Conservation (phyloP, 1,284 basidiomycete genomes). For the Trametes sp. region DNA sequence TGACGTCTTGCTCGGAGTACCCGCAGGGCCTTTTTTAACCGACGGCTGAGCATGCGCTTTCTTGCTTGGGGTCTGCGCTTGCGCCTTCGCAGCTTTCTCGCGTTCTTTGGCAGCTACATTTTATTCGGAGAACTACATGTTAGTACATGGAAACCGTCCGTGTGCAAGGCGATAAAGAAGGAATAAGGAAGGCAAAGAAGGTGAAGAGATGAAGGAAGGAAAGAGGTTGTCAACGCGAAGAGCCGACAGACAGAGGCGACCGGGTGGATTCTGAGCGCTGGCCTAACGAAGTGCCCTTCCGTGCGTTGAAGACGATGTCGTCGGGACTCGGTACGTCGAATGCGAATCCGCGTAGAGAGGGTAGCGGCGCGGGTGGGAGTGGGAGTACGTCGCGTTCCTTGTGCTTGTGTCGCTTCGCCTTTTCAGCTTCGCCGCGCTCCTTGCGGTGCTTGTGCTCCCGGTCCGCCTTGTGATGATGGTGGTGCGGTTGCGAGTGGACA, state of each 20-base stretch:
- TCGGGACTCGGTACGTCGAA: constrained; percentile 90
- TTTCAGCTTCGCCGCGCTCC: constrained; percentile 14
- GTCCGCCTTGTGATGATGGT: constrained; percentile 25
- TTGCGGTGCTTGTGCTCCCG: constrained; percentile 22
- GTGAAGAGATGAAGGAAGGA: constrained; percentile 36
- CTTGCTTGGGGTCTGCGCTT: constrained; percentile 45
- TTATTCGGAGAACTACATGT: constrained; percentile 50
- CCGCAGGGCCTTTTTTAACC: constrained; percentile 51
- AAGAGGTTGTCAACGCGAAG: constrained; percentile 16
- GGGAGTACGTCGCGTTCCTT: constrained; percentile 29
- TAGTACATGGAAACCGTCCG: constrained; percentile 39
- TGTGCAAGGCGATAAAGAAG: constrained; percentile 38
- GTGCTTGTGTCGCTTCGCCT: constrained; percentile 14
- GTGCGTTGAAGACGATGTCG: constrained; percentile 81
- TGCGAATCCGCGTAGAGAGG: constrained; percentile 56
- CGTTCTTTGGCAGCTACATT: constrained; percentile 77
- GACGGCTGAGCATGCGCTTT: constrained; percentile 60
- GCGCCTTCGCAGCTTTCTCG: constrained; percentile 71
- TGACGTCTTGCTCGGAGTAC: constrained; percentile 46
- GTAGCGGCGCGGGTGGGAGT: constrained; percentile 41
- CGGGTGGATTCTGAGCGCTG: constrained; percentile 45
- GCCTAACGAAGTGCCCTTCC: constrained; percentile 73
- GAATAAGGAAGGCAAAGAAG: constrained; percentile 39
- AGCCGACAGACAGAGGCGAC: constrained; percentile 26
- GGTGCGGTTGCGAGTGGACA: constrained; percentile 28